Base-by-base conservation (phyloP, 768 basidiomycete genomes). In the Naganishia friedmannii region DNA sequence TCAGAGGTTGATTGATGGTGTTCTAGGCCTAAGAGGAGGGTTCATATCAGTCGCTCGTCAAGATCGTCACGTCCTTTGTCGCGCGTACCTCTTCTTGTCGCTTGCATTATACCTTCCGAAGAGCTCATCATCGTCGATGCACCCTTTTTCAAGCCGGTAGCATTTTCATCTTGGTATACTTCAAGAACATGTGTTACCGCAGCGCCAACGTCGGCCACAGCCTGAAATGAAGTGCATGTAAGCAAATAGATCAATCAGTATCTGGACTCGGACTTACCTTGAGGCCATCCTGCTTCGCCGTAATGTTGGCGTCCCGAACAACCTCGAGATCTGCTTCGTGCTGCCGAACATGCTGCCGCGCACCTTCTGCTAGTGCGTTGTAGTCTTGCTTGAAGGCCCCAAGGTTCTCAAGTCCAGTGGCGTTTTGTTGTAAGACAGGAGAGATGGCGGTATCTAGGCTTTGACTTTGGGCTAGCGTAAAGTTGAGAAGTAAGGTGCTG, bases 401-500 rank as follows among this genome's bases (percentile, higher is more conserved):
- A 76, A 91, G 82, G 45, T 83, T 84, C 42, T 83, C 83, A 73
- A 88, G 85, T 1, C 85, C 86, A 56, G 85, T 82, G 13, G 75
- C 77, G 73, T 92, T 91, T 56, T 84, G 86, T 28, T 83, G 82
- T 45, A 85, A 84, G 29, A 90, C 81, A 51, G 81, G 77, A 0
- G 82, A 82, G 63, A 91, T 83, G 1, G 87, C 85, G 31, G 87
- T 86, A 48, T 85, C 84, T 65, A 93, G 82, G 23, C 86, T 86
- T 19, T 84, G 83, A 76, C 93, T 89, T 32, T 90, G 86, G 56
- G 88, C 85, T 53, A 85, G 81, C 34, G 88, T 85, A 78, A 89
- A 94, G 31, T 86, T 88, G 13, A 86, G 87, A 1, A 96, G 82
- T 73, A 93, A 83, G 3, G 83, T 83, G 0, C 90, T 89, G 60